Conservation (phyloP, 495 filamentous ascomycete genomes). For the Neurospora sp. region DNA sequence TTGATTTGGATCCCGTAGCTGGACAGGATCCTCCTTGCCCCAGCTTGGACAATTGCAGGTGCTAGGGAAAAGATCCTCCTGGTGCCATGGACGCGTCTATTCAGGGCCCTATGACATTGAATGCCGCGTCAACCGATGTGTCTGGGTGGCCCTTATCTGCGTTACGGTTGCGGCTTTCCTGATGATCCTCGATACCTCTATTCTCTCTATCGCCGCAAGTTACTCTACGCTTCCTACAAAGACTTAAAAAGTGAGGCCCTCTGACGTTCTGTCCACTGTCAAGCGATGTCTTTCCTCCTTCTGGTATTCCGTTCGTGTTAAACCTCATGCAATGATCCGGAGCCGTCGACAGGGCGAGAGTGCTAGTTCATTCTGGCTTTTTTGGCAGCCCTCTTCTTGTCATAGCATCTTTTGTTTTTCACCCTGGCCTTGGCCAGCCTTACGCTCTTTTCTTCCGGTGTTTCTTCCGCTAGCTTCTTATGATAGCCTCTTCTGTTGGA, state of each 20-base stretch:
- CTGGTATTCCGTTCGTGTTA: too few relatives aligned
- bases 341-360: too few relatives aligned
- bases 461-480: too few relatives aligned
- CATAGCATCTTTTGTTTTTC: too few relatives aligned
- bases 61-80: background rate
- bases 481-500: too few relatives aligned
- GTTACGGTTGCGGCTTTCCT: conserved; percentile 34
- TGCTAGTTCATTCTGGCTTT: too few relatives aligned
- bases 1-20: background rate
- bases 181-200: conserved; percentile 41
- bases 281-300: too few relatives aligned
- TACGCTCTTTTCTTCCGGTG: too few relatives aligned
- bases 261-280: too few relatives aligned
- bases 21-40: background rate
- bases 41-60: background rate
- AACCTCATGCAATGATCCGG: too few relatives aligned
- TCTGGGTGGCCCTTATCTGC: conserved; percentile 3
- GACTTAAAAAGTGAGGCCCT: background rate
- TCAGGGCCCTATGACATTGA: background rate
- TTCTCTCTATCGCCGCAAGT: conserved; percentile 36
- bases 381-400: too few relatives aligned
- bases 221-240: background rate
- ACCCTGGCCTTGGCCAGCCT: too few relatives aligned
- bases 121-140: background rate
- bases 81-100: background rate